phyloP scores from a whole-genome alignment of 139 green algal genomes.

The Tetradesmus obliquus region DNA sequence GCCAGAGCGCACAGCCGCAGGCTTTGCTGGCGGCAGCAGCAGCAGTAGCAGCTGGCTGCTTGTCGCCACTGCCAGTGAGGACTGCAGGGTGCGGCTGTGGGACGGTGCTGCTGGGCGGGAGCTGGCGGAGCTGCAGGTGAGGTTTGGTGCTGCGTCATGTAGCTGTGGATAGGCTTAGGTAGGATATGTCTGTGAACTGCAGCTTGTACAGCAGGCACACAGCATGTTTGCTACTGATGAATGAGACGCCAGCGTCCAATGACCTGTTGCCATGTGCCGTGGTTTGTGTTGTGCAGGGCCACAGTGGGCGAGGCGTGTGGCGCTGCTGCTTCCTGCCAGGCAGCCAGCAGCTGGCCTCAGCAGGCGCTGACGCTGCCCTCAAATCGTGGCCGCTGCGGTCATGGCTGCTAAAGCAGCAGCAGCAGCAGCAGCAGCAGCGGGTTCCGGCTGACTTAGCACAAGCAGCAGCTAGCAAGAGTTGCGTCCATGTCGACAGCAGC shows the following conservation, averaged over 20 bases:
- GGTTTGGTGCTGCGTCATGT: too few species aligned
- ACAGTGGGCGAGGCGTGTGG: slow-evolving; percentile 18
- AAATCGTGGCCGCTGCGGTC: background rate
- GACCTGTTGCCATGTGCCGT: too few species aligned
- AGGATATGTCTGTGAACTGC: too few species aligned
- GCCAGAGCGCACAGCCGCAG: background rate
- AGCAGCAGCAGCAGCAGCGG: slow-evolving; percentile 29
- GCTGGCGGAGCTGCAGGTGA: background rate
- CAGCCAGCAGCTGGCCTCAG: background rate
- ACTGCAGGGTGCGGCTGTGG: slow-evolving; percentile 2
- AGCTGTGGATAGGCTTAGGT: too few species aligned
- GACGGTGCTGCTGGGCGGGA: background rate
- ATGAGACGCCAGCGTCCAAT: too few species aligned
- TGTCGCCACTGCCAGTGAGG: background rate
- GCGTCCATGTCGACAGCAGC: background rate
- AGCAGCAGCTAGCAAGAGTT: background rate
- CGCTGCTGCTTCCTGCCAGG: slow-evolving; percentile 24
- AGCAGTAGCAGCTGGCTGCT: background rate
- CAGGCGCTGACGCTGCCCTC: slow-evolving; percentile 16
- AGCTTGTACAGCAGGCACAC: background rate
- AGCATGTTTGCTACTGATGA: background rate
- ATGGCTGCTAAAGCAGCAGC: slow-evolving; percentile 14
- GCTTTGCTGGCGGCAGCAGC: background rate
- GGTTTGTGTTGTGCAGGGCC: background rate
- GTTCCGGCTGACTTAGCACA: background rate